phyloP scores from a whole-genome alignment of 2,329 filamentous ascomycete genomes.

The Phoma sp. region DNA sequence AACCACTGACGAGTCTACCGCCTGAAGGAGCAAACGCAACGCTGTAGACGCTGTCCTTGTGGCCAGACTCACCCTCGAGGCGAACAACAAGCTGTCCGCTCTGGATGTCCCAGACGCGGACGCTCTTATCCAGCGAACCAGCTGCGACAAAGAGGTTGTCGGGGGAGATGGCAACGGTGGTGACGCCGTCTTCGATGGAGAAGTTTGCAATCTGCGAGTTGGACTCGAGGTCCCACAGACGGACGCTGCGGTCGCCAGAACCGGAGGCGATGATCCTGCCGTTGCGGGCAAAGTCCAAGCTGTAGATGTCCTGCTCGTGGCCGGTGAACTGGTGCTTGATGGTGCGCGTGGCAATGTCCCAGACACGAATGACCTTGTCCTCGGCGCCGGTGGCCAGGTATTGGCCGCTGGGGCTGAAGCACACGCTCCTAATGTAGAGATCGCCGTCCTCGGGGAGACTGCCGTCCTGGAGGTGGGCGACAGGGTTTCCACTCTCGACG shows the following conservation, averaged over 20 bases:
- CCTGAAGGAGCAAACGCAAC: conserved; percentile 96
- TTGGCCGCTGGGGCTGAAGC: conserved; percentile 95
- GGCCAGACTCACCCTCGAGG: conserved; percentile 89
- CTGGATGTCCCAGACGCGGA: conserved; percentile 93
- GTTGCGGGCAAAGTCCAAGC: conserved; percentile 91
- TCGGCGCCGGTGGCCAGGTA: conserved; percentile 96
- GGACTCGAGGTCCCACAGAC: conserved; percentile 93
- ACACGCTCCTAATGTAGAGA: conserved; percentile 96
- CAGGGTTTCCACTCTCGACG: conserved; percentile 82
- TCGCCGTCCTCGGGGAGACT: conserved; percentile 87
- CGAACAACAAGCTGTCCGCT: conserved; percentile 87
- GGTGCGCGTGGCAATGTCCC: conserved; percentile 83
- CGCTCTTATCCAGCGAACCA: conserved; percentile 95
- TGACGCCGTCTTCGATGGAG: conserved; percentile 95
- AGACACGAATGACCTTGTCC: conserved; percentile 96
- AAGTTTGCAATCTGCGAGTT: conserved; percentile 83
- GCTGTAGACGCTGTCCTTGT: conserved; percentile 96
- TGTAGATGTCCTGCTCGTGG: conserved; percentile 98
- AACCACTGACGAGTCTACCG: conserved; percentile 90
- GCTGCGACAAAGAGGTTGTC: conserved; percentile 94
- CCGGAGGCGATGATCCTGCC: conserved; percentile 94
- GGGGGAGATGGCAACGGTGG: conserved; percentile 95
- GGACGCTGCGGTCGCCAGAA: conserved; percentile 91
- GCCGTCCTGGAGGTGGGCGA: conserved; percentile 89
- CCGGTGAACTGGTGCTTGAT: conserved; percentile 95